These are phyloP conservation scores for Xerocomus amazonicus DNA, from an alignment of 1,284 basidiomycete genomes.

Conservation along the genomic window DNA sequence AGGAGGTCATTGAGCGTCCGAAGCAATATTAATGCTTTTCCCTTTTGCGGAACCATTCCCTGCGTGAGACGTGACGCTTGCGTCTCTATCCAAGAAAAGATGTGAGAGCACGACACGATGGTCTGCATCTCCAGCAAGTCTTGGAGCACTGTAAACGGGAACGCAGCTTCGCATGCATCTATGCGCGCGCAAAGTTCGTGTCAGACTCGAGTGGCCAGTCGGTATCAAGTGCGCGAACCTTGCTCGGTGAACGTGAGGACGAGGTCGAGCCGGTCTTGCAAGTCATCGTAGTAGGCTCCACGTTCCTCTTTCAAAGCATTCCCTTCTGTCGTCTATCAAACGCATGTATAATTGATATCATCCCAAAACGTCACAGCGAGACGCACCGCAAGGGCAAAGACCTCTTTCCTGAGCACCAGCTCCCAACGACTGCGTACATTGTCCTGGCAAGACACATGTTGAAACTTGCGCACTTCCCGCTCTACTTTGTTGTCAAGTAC, in stretches of 20 bases:
- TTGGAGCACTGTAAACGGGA: conserved; percentile 65
- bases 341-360: not conserved
- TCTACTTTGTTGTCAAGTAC: conserved; percentile 49
- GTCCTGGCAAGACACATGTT: conserved; percentile 46
- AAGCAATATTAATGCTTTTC: conserved; percentile 81
- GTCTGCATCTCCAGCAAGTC: conserved; percentile 81
- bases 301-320: conserved; percentile 45
- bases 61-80: conserved; percentile 63
- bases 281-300: conserved; percentile 53
- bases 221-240: conserved; percentile 43
- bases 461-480: conserved; percentile 43
- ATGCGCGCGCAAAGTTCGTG: not conserved
- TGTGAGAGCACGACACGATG: conserved; percentile 73
- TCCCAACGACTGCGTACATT: conserved; percentile 71
- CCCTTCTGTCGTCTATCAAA: conserved; percentile 58
- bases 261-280: conserved; percentile 66
- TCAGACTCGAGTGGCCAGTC: conserved; percentile 24
- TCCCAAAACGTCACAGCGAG: not conserved
- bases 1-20: conserved; percentile 85
- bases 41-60: conserved; percentile 78
- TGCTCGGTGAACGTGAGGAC: conserved; percentile 70
- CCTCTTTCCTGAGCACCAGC: conserved; percentile 60
- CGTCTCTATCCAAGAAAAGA: conserved; percentile 81
- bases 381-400: conserved; percentile 67
- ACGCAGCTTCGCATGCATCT: conserved; percentile 53